Evolutionary conservation across 805 yeast species (phyloP), one percentile per base, ranked within the genome.

Genomic region (Saccharomycopsis sp.): DNA sequence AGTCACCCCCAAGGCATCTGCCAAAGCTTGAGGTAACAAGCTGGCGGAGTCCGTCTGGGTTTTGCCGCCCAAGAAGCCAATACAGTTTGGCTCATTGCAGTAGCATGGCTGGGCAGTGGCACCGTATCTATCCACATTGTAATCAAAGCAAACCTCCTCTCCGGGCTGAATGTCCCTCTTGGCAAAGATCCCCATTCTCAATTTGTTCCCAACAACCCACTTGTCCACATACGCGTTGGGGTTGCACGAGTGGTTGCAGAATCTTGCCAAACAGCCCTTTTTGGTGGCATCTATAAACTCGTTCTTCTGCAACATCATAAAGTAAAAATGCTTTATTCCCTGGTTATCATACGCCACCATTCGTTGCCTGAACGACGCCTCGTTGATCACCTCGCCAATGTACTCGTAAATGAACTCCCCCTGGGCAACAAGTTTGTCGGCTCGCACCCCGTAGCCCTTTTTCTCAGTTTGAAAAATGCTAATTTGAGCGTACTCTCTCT

Each of bases 191-290:
- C 97, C 98, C 97, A 92, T 92, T 50, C 86, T 71, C 43, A 86
- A 67, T 56, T 85, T 81, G 45, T 82, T 84, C 21, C 87, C 87
- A 10, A 89, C 97, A 13, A 88, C 92, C 98, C 98, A 89, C 64
- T 89, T 89, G 59, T 89, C 96, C 32, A 89, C 95, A 53, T 74
- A 85, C 17, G 95, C 89, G 59, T 92, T 92, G 9, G 98, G 98
- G 53, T 75, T 78, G 60, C 98, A 89, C 16, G 95, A 85, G 61
- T 89, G 98, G 60, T 89, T 89, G 56, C 92, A 82, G 62, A 88
- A 92, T 43, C 98, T 69, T 2, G 95, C 96, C 42, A 89, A 61
- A 15, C 86, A 75, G 5, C 97, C 98, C 62, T 75, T 81, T 36
- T 70, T 70, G 1, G 97, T 89, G 36, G 98, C 98, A 60, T 89